Percentiles rank a stretch among this genome's conserved stretches.
phyloP scores from a whole-genome alignment of 2,329 filamentous ascomycete genomes.

The Pseudogymnoascus sp. region DNA sequence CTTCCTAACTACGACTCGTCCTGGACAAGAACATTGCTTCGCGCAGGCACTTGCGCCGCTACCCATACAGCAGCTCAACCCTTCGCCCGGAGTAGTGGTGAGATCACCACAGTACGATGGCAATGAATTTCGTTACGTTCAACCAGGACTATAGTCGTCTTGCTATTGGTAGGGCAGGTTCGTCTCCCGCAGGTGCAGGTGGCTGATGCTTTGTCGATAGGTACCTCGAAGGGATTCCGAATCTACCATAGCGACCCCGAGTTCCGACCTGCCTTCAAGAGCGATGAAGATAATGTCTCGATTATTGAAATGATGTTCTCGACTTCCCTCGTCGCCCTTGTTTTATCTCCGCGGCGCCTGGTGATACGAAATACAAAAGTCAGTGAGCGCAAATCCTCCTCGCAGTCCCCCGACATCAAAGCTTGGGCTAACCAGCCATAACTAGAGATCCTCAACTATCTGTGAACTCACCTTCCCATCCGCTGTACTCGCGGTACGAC shows the following conservation, averaged over 20 bases:
- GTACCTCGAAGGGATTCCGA: slow-evolving; percentile 87
- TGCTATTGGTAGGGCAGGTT: slow-evolving; percentile 62
- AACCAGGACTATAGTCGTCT: slow-evolving; percentile 98
- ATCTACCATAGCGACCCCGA: slow-evolving; percentile 88
- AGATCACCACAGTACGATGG: slow-evolving; percentile 40
- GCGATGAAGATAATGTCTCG: slow-evolving; percentile 87
- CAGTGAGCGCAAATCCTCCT: not conserved
- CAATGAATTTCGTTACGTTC: slow-evolving; percentile 97
- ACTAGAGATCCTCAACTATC: slow-evolving; percentile 66
- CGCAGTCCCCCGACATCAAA: too few relatives aligned
- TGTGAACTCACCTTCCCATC: slow-evolving; percentile 98
- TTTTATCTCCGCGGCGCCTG: slow-evolving; percentile 81
- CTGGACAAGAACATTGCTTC: not conserved
- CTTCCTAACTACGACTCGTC: not conserved
- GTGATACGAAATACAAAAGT: slow-evolving; percentile 98
- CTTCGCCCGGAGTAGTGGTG: not conserved
- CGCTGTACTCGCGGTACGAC: slow-evolving; percentile 84
- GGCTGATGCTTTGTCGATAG: slow-evolving; percentile 35
- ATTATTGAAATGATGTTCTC: slow-evolving; percentile 99
- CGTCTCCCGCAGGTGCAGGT: not conserved
- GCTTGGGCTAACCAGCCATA: not conserved
- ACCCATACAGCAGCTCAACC: not conserved
- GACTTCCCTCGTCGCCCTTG: slow-evolving; percentile 88
- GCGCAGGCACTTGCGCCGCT: slow-evolving; percentile 6
- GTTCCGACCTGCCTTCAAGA: slow-evolving; percentile 90